Evolutionary conservation across 2,329 filamentous ascomycete species (phyloP).

Genomic region (Colletotrichum sp.): DNA sequence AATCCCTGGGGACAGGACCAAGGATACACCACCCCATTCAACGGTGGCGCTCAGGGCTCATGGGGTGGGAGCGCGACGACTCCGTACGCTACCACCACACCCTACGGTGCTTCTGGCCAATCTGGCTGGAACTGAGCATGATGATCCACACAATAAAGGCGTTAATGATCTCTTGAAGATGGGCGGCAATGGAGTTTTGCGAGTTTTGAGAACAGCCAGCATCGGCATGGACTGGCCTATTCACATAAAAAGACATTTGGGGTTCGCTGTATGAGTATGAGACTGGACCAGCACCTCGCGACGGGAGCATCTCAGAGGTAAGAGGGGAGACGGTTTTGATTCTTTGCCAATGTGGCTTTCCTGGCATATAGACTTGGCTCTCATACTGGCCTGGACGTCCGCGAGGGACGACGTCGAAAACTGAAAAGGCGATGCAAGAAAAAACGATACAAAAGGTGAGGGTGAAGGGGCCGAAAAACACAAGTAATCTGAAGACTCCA

Average conservation of each 20-base stretch:
- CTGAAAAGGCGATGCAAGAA: background rate
- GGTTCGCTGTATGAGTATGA: background rate
- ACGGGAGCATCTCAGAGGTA: background rate
- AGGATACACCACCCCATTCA: conserved; percentile 74
- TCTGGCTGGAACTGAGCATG: conserved; percentile 50
- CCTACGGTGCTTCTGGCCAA: conserved; percentile 56
- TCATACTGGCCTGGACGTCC: background rate
- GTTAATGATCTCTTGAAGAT: conserved; percentile 8
- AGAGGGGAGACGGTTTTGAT: background rate
- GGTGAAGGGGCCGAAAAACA: background rate
- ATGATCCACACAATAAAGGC: conserved; percentile 6
- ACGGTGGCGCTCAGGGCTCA: conserved; percentile 60
- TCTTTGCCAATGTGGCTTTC: background rate
- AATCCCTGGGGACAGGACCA: conserved; percentile 61
- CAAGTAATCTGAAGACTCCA: background rate
- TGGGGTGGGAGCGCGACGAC: conserved; percentile 67
- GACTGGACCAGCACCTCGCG: background rate
- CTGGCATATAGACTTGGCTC: background rate
- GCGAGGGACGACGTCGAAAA: background rate
- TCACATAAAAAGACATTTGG: background rate
- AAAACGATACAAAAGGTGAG: background rate
- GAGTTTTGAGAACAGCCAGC: background rate
- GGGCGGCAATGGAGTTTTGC: conserved; percentile 15
- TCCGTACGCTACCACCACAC: conserved; percentile 45
- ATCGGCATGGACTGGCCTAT: background rate